Evolutionary conservation across 2,329 filamentous ascomycete species (phyloP).

Genomic region (Bipolaris sorokiniana): DNA sequence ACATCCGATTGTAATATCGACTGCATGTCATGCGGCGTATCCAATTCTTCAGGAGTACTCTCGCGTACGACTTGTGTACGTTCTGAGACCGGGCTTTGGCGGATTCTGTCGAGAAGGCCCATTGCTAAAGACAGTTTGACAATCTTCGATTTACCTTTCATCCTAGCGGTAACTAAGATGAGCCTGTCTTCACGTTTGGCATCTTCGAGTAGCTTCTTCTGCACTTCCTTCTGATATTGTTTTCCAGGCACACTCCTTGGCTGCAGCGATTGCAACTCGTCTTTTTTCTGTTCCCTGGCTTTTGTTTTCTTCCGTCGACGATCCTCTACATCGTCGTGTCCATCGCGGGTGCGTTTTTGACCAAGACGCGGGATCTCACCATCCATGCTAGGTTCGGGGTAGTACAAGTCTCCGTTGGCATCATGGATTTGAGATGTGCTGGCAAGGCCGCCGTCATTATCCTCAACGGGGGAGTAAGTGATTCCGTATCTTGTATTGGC

Average conservation of each 20-base stretch:
- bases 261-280: slow-evolving; percentile 41
- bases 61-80: slow-evolving; percentile 27
- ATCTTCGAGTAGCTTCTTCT: slow-evolving; percentile 52
- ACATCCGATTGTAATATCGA: slow-evolving; percentile 50
- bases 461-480: slow-evolving; percentile 50
- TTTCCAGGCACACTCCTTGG: slow-evolving; percentile 53
- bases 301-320: slow-evolving; percentile 27
- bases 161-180: slow-evolving; percentile 54
- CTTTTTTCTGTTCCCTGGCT: slow-evolving; percentile 39
- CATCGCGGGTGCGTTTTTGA: slow-evolving; percentile 39
- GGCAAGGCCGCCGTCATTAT: slow-evolving; percentile 21
- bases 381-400: slow-evolving; percentile 33
- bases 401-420: slow-evolving; percentile 26
- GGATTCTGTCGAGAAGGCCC: slow-evolving; percentile 46
- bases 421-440: slow-evolving; percentile 16
- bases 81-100: slow-evolving; percentile 39
- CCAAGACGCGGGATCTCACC: slow-evolving; percentile 40
- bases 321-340: slow-evolving; percentile 38
- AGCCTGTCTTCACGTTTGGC: slow-evolving; percentile 53
- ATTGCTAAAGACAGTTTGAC: slow-evolving; percentile 50
- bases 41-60: slow-evolving; percentile 31
- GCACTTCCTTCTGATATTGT: slow-evolving; percentile 56
- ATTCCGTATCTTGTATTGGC: slow-evolving; percentile 48
- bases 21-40: slow-evolving; percentile 25
- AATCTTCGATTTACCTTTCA: slow-evolving; percentile 54